phyloP scores from a whole-genome alignment of 345 rosid genomes.

The Linum usitatissimum region DNA sequence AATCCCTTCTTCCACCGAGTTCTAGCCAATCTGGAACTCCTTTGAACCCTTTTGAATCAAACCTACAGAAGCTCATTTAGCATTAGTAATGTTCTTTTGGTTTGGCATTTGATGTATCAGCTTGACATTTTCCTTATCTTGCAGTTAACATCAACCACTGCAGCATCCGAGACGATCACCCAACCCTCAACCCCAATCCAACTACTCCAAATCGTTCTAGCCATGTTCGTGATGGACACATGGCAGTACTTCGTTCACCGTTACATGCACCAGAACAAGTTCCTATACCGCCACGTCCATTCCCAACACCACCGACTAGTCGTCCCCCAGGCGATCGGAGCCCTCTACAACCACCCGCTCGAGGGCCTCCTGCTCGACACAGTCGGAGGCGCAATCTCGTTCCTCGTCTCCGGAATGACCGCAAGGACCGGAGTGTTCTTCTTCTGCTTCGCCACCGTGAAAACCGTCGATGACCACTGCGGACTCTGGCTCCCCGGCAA shows the following conservation, averaged over 20 bases:
- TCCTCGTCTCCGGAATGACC: slow-evolving; percentile 65
- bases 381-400: slow-evolving; percentile 55
- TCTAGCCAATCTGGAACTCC: no score
- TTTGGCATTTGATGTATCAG: no score
- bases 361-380: slow-evolving; percentile 67
- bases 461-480: slow-evolving; percentile 64
- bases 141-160: slow-evolving; percentile 39
- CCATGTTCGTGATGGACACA: slow-evolving; percentile 60
- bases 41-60: no score
- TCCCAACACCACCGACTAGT: slow-evolving; percentile 65
- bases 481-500: slow-evolving; percentile 67
- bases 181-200: slow-evolving; percentile 45
- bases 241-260: slow-evolving; percentile 68
- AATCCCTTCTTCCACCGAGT: no score
- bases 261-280: slow-evolving; percentile 63
- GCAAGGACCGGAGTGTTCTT: slow-evolving; percentile 51
- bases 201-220: slow-evolving; percentile 37
- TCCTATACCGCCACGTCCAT: slow-evolving; percentile 55
- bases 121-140: neutral
- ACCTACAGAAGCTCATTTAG: no score
- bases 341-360: slow-evolving; percentile 58
- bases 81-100: no score
- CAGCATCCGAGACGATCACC: slow-evolving; percentile 24
- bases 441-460: slow-evolving; percentile 56
- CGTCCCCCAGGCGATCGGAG: slow-evolving; percentile 61